Evolutionary conservation across 495 filamentous ascomycete genomes (phyloP).

Genomic region (Melanomma pulvis-pyrius): DNA sequence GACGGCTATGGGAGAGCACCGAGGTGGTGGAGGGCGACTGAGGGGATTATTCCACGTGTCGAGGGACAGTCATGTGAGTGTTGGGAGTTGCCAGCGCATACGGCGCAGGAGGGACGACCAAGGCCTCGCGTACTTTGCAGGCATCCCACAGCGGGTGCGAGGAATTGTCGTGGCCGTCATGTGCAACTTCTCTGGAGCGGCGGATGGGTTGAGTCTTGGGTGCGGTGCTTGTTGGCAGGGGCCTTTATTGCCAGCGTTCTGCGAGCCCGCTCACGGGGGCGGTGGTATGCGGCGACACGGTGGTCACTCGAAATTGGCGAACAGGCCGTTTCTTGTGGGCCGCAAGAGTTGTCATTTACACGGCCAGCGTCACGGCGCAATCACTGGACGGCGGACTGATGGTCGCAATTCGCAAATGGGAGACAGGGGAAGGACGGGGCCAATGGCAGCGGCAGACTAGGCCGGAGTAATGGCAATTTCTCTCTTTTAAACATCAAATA

Average conservation of each 20-base stretch:
- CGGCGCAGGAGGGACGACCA: neutral
- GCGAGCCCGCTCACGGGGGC: neutral
- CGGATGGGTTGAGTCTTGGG: neutral
- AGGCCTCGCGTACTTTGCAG: neutral
- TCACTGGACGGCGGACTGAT: slow-evolving; percentile 18
- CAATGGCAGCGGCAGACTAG: slow-evolving; percentile 7
- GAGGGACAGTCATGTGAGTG: neutral
- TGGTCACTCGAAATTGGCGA: neutral
- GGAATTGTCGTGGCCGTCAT: neutral
- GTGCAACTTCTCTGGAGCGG: neutral
- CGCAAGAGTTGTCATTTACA: neutral
- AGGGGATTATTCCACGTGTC: slow-evolving; percentile 10
- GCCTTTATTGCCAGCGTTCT: neutral
- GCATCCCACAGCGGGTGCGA: neutral
- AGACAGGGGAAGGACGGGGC: neutral
- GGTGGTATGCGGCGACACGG: neutral
- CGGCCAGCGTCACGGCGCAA: neutral
- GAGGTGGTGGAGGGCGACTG: slow-evolving; percentile 36
- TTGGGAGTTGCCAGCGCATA: neutral
- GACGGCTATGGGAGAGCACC: slow-evolving; percentile 38
- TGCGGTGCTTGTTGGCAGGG: neutral
- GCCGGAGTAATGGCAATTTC: slow-evolving; percentile 36
- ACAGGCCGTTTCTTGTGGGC: neutral
- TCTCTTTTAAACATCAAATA: slow-evolving; percentile 6
- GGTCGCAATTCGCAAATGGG: slow-evolving; percentile 4